Evolutionary conservation across 2,329 filamentous ascomycete species (phyloP).

Genomic region (Exophiala xenobiotica): DNA sequence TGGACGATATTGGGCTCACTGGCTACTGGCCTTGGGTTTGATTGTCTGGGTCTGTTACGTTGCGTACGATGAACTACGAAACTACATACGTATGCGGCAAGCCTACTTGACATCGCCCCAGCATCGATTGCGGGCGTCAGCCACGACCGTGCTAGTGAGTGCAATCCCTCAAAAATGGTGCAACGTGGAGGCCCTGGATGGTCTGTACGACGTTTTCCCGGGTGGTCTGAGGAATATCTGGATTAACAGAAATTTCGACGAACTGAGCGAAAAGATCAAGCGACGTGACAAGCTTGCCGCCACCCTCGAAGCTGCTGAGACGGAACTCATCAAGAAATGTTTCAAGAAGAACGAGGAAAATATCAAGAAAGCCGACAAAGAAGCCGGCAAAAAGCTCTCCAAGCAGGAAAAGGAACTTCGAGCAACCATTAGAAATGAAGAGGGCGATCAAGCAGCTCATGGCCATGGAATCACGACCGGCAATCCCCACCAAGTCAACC

Average conservation of each 20-base stretch:
- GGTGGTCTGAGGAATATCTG: slow-evolving; percentile 94
- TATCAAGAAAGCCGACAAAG: slow-evolving; percentile 63
- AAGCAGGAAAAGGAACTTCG: slow-evolving; percentile 41
- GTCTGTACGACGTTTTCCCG: slow-evolving; percentile 92
- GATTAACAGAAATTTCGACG: slow-evolving; percentile 87
- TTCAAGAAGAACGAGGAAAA: slow-evolving; percentile 77
- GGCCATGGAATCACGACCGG: slow-evolving; percentile 55
- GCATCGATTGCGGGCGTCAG: slow-evolving; percentile 87
- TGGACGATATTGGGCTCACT: slow-evolving; percentile 76
- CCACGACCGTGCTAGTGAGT: slow-evolving; percentile 90
- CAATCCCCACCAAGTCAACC: slow-evolving; percentile 56
- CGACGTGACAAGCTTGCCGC: slow-evolving; percentile 69
- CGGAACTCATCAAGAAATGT: slow-evolving; percentile 74
- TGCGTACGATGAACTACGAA: slow-evolving; percentile 79
- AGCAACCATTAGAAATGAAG: slow-evolving; percentile 53
- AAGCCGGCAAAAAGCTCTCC: slow-evolving; percentile 49
- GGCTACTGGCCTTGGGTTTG: slow-evolving; percentile 73
- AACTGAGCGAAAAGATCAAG: slow-evolving; percentile 79
- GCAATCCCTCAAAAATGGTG: slow-evolving; percentile 91
- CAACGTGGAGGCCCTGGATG: slow-evolving; percentile 73
- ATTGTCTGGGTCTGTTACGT: slow-evolving; percentile 83
- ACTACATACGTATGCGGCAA: slow-evolving; percentile 90
- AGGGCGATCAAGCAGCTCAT: slow-evolving; percentile 45
- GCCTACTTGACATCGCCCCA: slow-evolving; percentile 93
- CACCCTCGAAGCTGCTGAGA: slow-evolving; percentile 77